These are phyloP conservation scores for Aspergillus sp. DNA, from an alignment of 2,329 filamentous ascomycete genomes.

Conservation along the genomic window DNA sequence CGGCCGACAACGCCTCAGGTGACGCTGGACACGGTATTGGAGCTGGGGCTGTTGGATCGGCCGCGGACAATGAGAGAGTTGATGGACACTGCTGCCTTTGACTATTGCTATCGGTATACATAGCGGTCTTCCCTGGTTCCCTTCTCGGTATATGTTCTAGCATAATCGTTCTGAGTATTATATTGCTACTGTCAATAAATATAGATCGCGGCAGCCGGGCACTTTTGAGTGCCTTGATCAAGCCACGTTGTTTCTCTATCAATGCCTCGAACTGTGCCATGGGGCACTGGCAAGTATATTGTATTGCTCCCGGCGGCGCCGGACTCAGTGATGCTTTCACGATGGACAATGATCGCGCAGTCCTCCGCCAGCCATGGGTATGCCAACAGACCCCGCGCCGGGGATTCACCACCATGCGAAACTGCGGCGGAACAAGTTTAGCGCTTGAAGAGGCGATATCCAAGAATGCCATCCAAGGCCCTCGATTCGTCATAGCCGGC, in stretches of 20 bases:
- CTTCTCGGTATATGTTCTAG: too few relatives aligned
- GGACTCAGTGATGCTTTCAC: too few relatives aligned
- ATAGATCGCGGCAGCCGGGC: too few relatives aligned
- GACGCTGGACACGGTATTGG: constrained; percentile 10
- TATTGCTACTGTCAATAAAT: too few relatives aligned
- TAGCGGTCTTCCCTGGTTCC: too few relatives aligned
- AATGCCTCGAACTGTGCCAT: too few relatives aligned
- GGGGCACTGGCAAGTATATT: too few relatives aligned
- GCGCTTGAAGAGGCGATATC: constrained; percentile 46
- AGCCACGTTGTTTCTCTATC: too few relatives aligned
- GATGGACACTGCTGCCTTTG: constrained; percentile 10
- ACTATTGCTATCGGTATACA: constrained; percentile 11
- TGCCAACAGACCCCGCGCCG: constrained; percentile 42
- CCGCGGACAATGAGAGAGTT: constrained; percentile 8
- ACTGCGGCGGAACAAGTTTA: constrained; percentile 48
- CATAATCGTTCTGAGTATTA: too few relatives aligned
- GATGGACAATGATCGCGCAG: too few relatives aligned
- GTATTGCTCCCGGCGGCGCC: too few relatives aligned
- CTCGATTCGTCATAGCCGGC: constrained; percentile 47
- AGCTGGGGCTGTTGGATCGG: constrained; percentile 11
- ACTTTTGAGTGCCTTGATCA: too few relatives aligned
- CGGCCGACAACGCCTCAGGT: constrained; percentile 7
- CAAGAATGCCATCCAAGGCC: constrained; percentile 48
- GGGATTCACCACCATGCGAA: constrained; percentile 51
- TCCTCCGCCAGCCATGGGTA: constrained; percentile 13